Evolutionary conservation across 306 rosid genomes (phyloP).

Genomic region (Vigna unguiculata): DNA sequence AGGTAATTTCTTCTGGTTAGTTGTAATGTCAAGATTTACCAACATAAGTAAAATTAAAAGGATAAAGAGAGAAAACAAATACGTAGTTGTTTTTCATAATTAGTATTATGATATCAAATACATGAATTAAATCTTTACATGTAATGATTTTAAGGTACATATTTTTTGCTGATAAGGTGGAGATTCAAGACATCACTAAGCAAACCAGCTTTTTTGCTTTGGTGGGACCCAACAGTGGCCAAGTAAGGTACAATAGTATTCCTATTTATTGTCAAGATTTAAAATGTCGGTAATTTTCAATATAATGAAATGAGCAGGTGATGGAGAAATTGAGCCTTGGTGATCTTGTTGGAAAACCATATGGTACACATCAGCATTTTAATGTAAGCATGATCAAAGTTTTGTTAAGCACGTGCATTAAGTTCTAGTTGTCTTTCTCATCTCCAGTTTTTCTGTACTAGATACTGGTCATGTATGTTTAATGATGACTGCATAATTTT

Average conservation of each 20-base stretch:
- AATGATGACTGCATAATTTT: constrained; percentile 32
- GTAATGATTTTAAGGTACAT: constrained; percentile 69
- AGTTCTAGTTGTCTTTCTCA: constrained; percentile 23
- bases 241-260: constrained; percentile 59
- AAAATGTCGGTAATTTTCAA: constrained; percentile 33
- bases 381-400: constrained; percentile 59
- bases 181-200: constrained; percentile 85
- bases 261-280: constrained; percentile 25
- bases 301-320: constrained; percentile 59
- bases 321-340: constrained; percentile 83
- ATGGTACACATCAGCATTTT: constrained; percentile 87
- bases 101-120: constrained; percentile 25
- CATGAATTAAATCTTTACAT: constrained; percentile 29
- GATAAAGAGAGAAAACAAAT: neutral
- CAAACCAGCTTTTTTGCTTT: constrained; percentile 83
- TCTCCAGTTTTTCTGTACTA: constrained; percentile 11
- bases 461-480: constrained; percentile 29
- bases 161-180: constrained; percentile 87
- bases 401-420: constrained; percentile 6
- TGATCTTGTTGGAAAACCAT: constrained; percentile 78
- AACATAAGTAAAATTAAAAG: neutral
- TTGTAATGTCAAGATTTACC: constrained; percentile 29
- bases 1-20: constrained; percentile 48
- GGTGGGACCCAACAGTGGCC: constrained; percentile 87
- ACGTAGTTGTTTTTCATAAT: constrained; percentile 30